Conservation (phyloP, 805 yeast genomes). For the Teunomyces funiuensis region DNA sequence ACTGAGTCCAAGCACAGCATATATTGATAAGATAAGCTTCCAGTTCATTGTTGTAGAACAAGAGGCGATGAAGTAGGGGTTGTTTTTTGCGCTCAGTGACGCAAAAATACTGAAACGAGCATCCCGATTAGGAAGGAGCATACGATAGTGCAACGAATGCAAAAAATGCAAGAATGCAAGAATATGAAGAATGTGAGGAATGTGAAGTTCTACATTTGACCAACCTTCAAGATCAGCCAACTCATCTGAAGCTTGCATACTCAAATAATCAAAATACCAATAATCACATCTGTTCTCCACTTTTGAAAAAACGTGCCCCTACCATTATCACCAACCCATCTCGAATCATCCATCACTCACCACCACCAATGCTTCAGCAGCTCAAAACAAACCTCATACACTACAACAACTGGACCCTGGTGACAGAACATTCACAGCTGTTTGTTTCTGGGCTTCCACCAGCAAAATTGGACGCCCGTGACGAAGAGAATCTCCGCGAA, state of each 20-base stretch:
- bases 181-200: too few relatives aligned
- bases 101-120: neutral
- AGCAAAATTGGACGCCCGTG: slow-evolving; percentile 21
- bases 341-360: neutral
- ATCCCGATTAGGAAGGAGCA: neutral
- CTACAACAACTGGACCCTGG: slow-evolving; percentile 45
- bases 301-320: too few relatives aligned
- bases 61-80: neutral
- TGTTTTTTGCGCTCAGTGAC: neutral
- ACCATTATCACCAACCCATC: neutral
- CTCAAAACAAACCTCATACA: slow-evolving; percentile 45
- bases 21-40: neutral
- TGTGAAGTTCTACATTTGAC: too few relatives aligned
- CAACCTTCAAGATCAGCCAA: too few relatives aligned
- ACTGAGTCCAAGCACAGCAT: neutral
- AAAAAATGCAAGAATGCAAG: too few relatives aligned
- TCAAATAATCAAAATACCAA: too few relatives aligned
- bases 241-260: too few relatives aligned
- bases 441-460: slow-evolving; percentile 36
- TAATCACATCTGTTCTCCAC: too few relatives aligned
- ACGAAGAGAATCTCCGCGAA: slow-evolving; percentile 20
- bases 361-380: slow-evolving; percentile 16
- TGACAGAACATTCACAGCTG: slow-evolving; percentile 17
- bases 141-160: neutral
- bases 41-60: neutral